Percentiles rank a stretch among this genome's conserved stretches.
Evolutionary conservation across 148 eudicot species (phyloP).

Genomic region (Chenopodium suecicum): DNA sequence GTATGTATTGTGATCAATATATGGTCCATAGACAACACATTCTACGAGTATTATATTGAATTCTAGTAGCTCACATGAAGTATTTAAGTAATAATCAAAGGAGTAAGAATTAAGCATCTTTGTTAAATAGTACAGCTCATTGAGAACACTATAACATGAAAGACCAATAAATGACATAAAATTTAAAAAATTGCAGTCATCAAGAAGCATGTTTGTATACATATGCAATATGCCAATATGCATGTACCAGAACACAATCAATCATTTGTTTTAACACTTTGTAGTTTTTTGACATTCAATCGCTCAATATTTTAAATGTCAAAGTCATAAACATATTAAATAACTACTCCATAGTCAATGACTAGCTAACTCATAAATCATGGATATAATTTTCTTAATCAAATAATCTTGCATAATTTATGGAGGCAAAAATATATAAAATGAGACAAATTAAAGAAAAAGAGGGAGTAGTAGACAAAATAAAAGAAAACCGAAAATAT

Average conservation of each 20-base stretch:
- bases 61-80: not conserved
- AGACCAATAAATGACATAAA: not conserved
- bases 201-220: constrained; percentile 33
- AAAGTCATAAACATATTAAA: not conserved
- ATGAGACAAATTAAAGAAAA: not conserved
- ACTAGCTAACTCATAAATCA: constrained; percentile 3
- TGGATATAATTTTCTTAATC: not conserved
- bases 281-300: constrained; percentile 8
- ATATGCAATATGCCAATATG: not conserved
- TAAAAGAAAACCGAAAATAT: not conserved
- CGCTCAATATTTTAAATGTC: not conserved
- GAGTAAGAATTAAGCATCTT: not conserved
- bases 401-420: not conserved
- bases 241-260: constrained; percentile 18
- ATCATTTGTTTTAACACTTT: not conserved
- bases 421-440: not conserved
- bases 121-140: not conserved
- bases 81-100: not conserved
- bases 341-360: not conserved
- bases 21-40: too few species aligned
- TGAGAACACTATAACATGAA: not conserved
- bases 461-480: not conserved
- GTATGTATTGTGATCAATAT: too few species aligned
- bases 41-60: too few species aligned
- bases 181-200: constrained; percentile 5